Evolutionary conservation across 169 alveolate genomes (phyloP).

Genomic region (Plasmodium sp.): DNA sequence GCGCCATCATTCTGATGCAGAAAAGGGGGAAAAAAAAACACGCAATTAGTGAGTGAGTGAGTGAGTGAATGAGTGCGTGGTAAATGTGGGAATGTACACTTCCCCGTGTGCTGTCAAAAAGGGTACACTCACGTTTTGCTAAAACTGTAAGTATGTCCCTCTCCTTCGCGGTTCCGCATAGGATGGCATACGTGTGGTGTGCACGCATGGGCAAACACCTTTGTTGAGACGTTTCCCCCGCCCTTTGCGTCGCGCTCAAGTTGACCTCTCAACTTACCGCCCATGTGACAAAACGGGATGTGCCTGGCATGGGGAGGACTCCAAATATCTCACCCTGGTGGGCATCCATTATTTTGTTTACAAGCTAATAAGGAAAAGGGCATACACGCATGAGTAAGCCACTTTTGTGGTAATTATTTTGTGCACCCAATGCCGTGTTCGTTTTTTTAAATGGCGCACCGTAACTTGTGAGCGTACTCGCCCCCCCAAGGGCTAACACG

Average conservation of each 20-base stretch:
- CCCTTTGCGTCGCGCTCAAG: not conserved
- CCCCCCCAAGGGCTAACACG: not conserved
- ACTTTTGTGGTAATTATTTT: not conserved
- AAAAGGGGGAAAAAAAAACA: not conserved
- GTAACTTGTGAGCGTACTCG: not conserved
- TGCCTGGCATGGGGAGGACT: constrained; percentile 17
- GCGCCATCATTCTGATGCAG: constrained; percentile 11
- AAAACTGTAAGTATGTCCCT: not conserved
- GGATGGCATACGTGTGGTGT: not conserved
- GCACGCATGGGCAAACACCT: not conserved
- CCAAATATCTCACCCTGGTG: not conserved
- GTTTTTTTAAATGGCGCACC: not conserved
- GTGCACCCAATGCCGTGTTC: not conserved
- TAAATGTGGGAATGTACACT: not conserved
- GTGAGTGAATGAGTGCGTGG: not conserved
- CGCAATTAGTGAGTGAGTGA: not conserved
- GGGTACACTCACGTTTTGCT: not conserved
- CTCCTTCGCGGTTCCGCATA: not conserved
- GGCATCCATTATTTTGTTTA: constrained; percentile 43
- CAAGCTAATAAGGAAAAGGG: not conserved
- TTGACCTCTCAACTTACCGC: constrained; percentile 16
- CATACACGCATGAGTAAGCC: not conserved
- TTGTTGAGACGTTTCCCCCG: not conserved
- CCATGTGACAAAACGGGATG: constrained; percentile 37
- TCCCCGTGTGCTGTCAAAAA: not conserved